Evolutionary conservation across 768 basidiomycete species (phyloP).

Genomic region (Hemileccinum impolitum): DNA sequence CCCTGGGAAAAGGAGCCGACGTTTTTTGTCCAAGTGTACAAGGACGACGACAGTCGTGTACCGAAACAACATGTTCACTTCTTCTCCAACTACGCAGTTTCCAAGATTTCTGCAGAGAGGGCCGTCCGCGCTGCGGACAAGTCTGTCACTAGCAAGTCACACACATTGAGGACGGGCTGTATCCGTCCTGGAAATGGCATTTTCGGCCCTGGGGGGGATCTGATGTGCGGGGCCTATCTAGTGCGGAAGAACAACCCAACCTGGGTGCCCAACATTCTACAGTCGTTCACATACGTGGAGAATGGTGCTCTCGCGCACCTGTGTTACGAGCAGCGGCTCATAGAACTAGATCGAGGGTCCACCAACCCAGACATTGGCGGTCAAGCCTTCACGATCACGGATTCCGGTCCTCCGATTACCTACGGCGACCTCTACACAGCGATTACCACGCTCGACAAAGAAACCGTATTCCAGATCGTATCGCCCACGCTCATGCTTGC

Average conservation of each 20-base stretch:
- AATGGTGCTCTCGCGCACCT: slow-evolving; percentile 72
- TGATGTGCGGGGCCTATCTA: slow-evolving; percentile 63
- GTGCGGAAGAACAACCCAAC: slow-evolving; percentile 56
- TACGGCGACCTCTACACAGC: slow-evolving; percentile 60
- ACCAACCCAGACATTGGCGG: slow-evolving; percentile 67
- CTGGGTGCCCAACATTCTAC: slow-evolving; percentile 56
- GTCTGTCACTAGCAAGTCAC: slow-evolving; percentile 27
- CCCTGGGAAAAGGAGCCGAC: slow-evolving; percentile 67
- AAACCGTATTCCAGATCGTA: slow-evolving; percentile 50
- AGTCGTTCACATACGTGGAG: slow-evolving; percentile 72
- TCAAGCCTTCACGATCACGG: slow-evolving; percentile 62
- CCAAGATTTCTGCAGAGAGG: slow-evolving; percentile 58
- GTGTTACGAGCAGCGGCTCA: slow-evolving; percentile 67
- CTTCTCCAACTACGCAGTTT: slow-evolving; percentile 76
- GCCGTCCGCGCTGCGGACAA: slow-evolving; percentile 42
- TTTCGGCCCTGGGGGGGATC: slow-evolving; percentile 74
- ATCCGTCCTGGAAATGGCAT: slow-evolving; percentile 78
- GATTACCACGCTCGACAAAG: slow-evolving; percentile 55
- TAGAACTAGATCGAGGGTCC: slow-evolving; percentile 45
- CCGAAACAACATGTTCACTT: slow-evolving; percentile 58
- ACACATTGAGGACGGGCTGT: slow-evolving; percentile 60
- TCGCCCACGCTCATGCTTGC: slow-evolving; percentile 64
- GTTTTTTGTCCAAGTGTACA: slow-evolving; percentile 58
- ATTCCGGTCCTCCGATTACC: slow-evolving; percentile 60
- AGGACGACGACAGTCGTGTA: slow-evolving; percentile 52